Evolutionary conservation across 306 rosid genomes (phyloP).

Genomic region (Cucumis cinereus): DNA sequence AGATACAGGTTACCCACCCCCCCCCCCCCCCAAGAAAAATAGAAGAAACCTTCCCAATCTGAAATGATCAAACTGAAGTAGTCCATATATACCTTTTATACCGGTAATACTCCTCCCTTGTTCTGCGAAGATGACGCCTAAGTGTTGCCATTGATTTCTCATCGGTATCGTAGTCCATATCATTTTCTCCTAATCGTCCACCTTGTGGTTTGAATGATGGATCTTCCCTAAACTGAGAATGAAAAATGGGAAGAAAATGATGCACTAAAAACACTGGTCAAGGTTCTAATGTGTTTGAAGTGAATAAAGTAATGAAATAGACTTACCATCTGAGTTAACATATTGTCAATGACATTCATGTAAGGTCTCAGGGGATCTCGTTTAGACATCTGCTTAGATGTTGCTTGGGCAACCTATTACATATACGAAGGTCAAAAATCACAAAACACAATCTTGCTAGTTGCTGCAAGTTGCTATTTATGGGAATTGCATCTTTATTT

Average conservation of each 20-base stretch:
- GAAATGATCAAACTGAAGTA: not conserved
- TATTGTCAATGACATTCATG: constrained; percentile 71
- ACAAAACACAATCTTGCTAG: not conserved
- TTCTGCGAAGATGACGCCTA: constrained; percentile 86
- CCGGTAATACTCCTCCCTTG: constrained; percentile 84
- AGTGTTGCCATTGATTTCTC: constrained; percentile 97
- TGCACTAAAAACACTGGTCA: constrained; percentile 5
- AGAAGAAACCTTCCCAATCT: not conserved
- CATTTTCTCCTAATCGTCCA: constrained; percentile 74
- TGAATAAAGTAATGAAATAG: constrained; percentile 1
- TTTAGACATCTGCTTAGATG: constrained; percentile 87
- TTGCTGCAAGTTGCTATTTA: not conserved
- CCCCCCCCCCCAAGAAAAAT: not conserved
- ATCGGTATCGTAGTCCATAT: constrained; percentile 96
- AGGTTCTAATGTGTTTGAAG: constrained; percentile 7
- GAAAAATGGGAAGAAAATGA: constrained; percentile 16
- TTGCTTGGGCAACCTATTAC: constrained; percentile 92
- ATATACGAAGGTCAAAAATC: not conserved
- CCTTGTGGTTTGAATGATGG: constrained; percentile 97
- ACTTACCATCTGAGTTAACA: constrained; percentile 73
- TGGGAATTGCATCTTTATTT: not conserved
- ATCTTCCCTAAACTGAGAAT: constrained; percentile 67
- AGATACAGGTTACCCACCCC: not conserved
- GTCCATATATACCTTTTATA: constrained; percentile 61
- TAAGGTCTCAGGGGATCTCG: constrained; percentile 89